Base-by-base conservation (phyloP, 176 grass and related monocot genomes). In the Miscanthus lutarioriparius region DNA sequence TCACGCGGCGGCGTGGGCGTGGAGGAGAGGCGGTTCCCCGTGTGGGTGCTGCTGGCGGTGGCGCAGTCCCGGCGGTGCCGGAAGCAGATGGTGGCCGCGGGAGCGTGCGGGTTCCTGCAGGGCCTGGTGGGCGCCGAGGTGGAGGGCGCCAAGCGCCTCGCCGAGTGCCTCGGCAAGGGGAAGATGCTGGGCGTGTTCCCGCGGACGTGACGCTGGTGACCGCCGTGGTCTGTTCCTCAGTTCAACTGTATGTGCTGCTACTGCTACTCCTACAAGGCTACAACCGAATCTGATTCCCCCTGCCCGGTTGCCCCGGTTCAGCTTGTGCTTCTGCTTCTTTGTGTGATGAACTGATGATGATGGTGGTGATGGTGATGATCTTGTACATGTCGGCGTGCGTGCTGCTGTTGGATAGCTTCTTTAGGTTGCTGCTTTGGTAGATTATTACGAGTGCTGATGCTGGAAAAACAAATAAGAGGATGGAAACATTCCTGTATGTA, bases 181-280 rank as follows among this genome's bases (percentile, higher is more conserved):
- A 93, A 89, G 53, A 93, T 98, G 81, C 85, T 95, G 48, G 92
- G 92, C 51, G 95, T 98, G 37, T 95, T 98, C 74, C 95, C 95
- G 20, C 78, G 95, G 51, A 77, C 93, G 44, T 94, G 90, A 92
- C 39, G 59, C 0, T 3, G 53, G 20, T 56, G 19, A 12, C 0
- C 32, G 33, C 3, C 33, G 33, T 33, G 32, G 32, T 33, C 32
- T 33, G 32, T 33, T 33, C 32, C 2, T 49, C 47, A 0, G 15
- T 3, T 49, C 14, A 22, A 11, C 27, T 76, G 72, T 90, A 76
- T 67, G 58, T 86, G 54, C 51, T 3, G 32, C 32, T 56, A 3
- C 17, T 54, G 17, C 49, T 54, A 48, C 45, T 48, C 14, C 45
- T 48, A 11, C 12, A n/a, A n/a, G 6, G 15, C 15, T 47, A 47